Percentiles rank a stretch among this genome's conserved stretches.
These are phyloP conservation scores for Cephaloascus albidus DNA, from an alignment of 805 yeast species.

Conservation along the genomic window DNA sequence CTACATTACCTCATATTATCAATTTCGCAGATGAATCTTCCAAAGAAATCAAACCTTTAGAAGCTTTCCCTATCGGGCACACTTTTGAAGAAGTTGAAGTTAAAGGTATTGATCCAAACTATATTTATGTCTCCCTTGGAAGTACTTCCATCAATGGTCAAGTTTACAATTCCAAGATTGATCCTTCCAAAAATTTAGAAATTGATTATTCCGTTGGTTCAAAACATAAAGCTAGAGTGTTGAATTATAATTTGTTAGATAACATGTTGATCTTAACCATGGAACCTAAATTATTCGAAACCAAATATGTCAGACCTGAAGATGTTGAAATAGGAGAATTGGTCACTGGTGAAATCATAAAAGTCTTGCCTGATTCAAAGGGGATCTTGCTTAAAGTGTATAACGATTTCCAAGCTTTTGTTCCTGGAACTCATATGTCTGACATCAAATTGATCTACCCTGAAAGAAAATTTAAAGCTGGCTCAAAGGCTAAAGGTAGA, in stretches of 20 bases:
- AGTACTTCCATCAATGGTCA: slow-evolving; percentile 49
- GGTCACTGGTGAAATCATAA: slow-evolving; percentile 44
- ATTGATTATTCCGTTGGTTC: slow-evolving; percentile 54
- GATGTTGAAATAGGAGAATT: slow-evolving; percentile 75
- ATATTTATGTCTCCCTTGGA: slow-evolving; percentile 49
- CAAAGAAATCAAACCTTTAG: slow-evolving; percentile 21
- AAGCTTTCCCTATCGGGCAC: slow-evolving; percentile 77
- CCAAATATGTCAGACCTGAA: slow-evolving; percentile 54
- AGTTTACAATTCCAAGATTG: slow-evolving; percentile 68
- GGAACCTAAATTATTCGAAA: slow-evolving; percentile 53
- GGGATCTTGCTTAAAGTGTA: slow-evolving; percentile 66
- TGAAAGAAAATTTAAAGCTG: slow-evolving; percentile 84
- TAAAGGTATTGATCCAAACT: slow-evolving; percentile 48
- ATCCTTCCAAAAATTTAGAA: slow-evolving; percentile 33
- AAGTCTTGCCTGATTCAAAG: slow-evolving; percentile 41
- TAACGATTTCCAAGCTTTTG: slow-evolving; percentile 64
- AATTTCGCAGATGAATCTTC: slow-evolving; percentile 13
- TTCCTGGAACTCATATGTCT: slow-evolving; percentile 67
- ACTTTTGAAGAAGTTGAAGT: slow-evolving; percentile 50
- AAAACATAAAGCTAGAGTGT: slow-evolving; percentile 64
- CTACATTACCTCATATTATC: slow-evolving; percentile 49
- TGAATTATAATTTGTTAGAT: slow-evolving; percentile 63
- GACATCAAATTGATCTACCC: slow-evolving; percentile 83
- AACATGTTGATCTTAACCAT: slow-evolving; percentile 58
- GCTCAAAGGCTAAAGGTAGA: slow-evolving; percentile 71